A percentile compares a stretch with the other conserved stretches of the same genome.
These are phyloP conservation scores for Termitomyces bulborhizus DNA, from an alignment of 768 basidiomycete species.

Conservation along the genomic window DNA sequence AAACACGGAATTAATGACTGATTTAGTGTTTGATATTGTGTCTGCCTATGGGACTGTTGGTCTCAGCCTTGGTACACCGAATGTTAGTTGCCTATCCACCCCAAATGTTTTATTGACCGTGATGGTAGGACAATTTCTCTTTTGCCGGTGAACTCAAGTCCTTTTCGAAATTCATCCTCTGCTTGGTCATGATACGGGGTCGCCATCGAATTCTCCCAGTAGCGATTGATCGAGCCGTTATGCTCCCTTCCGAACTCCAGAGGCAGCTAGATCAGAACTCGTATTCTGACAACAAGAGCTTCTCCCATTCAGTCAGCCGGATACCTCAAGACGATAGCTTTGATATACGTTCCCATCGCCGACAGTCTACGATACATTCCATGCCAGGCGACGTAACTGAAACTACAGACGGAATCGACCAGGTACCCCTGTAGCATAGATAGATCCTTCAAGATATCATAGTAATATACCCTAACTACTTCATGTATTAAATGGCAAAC, in stretches of 20 bases:
- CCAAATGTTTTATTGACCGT: background rate
- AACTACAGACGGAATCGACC: background rate
- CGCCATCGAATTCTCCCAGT: conserved; percentile 85
- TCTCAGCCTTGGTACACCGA: conserved; percentile 82
- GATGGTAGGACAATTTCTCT: conserved; percentile 66
- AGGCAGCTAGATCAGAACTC: conserved; percentile 18
- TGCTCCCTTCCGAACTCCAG: conserved; percentile 66
- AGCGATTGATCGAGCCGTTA: conserved; percentile 82
- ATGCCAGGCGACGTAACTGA: background rate
- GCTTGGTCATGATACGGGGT: conserved; percentile 89
- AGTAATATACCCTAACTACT: background rate
- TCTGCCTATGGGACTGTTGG: conserved; percentile 90
- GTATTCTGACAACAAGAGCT: conserved; percentile 11
- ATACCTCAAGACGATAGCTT: background rate
- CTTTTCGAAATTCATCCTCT: conserved; percentile 83
- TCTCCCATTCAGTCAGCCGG: background rate
- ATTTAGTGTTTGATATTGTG: conserved; percentile 75
- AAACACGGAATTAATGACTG: background rate
- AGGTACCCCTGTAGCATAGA: background rate
- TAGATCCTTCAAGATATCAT: background rate
- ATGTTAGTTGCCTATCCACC: conserved; percentile 31
- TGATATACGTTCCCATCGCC: conserved; percentile 1
- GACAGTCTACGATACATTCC: conserved; percentile 2
- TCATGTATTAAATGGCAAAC: background rate
- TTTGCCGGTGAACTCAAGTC: conserved; percentile 73